Percentiles rank a stretch among this genome's conserved stretches.
These are phyloP conservation scores for Daldinia grandis DNA, from an alignment of 495 filamentous ascomycete species.

Conservation along the genomic window DNA sequence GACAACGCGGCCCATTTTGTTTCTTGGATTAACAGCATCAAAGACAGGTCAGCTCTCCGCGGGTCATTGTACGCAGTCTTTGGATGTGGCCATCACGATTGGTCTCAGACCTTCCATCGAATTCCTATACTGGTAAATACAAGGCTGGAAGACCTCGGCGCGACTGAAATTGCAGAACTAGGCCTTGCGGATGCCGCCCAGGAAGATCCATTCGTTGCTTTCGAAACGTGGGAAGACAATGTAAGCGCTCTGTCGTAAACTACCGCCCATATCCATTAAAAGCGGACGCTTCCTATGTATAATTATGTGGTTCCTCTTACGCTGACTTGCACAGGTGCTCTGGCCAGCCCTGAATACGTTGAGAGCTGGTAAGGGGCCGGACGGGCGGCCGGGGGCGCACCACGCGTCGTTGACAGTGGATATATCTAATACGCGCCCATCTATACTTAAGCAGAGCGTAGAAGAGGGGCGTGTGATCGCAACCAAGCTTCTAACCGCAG, in stretches of 20 bases:
- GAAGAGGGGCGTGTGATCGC: conserved; percentile 61
- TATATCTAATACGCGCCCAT: conserved; percentile 51
- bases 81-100: conserved; percentile 63
- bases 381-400: conserved; percentile 53
- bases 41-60: conserved; percentile 51
- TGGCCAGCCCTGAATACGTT: conserved; percentile 55
- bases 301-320: not conserved
- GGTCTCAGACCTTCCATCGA: conserved; percentile 71
- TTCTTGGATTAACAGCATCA: conserved; percentile 62
- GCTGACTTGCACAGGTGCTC: conserved; percentile 42
- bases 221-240: conserved; percentile 66
- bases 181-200: conserved; percentile 65
- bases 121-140: conserved; percentile 68
- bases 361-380: conserved; percentile 49
- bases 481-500: conserved; percentile 59
- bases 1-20: conserved; percentile 75
- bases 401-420: conserved; percentile 62
- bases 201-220: conserved; percentile 67
- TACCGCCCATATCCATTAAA: not conserved
- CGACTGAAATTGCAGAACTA: conserved; percentile 54
- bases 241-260: conserved; percentile 1
- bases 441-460: conserved; percentile 60
- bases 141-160: conserved; percentile 57
- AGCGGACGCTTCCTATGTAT: not conserved
- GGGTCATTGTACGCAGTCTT: conserved; percentile 69